Base-by-base conservation (phyloP, 179 eudicot species). In the Dionaea muscipula region DNA sequence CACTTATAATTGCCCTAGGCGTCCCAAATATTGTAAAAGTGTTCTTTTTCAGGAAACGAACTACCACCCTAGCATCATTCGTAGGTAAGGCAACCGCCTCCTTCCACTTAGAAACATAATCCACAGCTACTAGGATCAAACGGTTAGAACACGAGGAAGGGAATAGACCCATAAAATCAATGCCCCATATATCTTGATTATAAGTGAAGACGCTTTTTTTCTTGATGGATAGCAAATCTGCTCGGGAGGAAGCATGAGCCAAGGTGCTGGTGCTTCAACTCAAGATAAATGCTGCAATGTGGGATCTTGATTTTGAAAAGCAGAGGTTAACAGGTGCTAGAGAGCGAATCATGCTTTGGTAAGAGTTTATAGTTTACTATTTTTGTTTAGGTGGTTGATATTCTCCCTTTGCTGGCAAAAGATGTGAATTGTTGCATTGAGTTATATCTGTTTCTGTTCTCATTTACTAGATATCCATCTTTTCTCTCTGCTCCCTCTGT, bases 241-340 rank as follows among this genome's bases (percentile, higher is more conserved):
- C 96, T 62, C 85, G 94, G 75, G 98, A 91, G 74, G 98, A 91
- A 73, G 98, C 98, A 47, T 91, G 98, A 95, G 88, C 94, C 49
- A 91, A 91, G 78, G 96, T 82, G 51, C 87, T 96, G 31, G 80
- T 81, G 41, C 96, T 91, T 64, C 94, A 91, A 59, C 85, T 91
- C 47, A 86, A 87, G 77, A 87, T 87, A 39, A 87, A 71, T 72
- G 80, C 81, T 55, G 94, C 94, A 63, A 80, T 86, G 91, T 74
- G 85, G 45, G 94, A 91, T 60, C 98, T 91, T 64, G 94, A 87
- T 46, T 84, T 51, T 67, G 98, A 91, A 68, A 82, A 84, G 40
- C 91, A 91, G 43, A 77, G 86, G 56, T 68, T 84, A 33, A 82
- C 71, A 73, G 96, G 69, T 35, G 94, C 96, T 35, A 71, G 91